Conservation (phyloP, 352 stramenopile species). For the Phytophthora sansomeana region DNA sequence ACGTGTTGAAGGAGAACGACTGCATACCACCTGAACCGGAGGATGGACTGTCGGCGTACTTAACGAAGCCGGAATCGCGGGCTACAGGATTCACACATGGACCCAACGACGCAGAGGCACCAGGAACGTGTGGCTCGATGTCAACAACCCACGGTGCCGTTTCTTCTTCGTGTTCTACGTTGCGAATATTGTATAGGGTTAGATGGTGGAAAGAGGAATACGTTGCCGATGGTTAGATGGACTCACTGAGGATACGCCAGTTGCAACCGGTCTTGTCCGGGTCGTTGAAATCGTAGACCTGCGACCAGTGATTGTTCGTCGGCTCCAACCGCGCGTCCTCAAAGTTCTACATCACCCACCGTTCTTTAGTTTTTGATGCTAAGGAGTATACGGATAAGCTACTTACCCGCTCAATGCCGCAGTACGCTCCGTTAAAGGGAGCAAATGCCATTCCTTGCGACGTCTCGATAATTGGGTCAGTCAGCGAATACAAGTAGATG, state of each 20-base stretch:
- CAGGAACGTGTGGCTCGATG: constrained; percentile 50
- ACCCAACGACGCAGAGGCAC: constrained; percentile 43
- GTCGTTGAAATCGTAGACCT: constrained; percentile 95
- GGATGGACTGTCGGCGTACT: constrained; percentile 53
- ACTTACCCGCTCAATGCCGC: constrained; percentile 60
- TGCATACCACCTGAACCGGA: constrained; percentile 45
- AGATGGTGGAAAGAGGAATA: constrained; percentile 8
- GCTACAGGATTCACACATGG: constrained; percentile 72
- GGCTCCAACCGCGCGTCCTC: constrained; percentile 72
- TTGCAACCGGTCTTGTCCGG: constrained; percentile 79
- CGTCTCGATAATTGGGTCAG: constrained; percentile 94
- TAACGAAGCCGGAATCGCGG: constrained; percentile 60
- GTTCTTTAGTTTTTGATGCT: not conserved
- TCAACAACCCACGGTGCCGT: constrained; percentile 55
- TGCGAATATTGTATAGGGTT: not conserved
- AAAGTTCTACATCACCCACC: constrained; percentile 60
- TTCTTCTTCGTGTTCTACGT: constrained; percentile 56
- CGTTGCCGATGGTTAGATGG: not conserved
- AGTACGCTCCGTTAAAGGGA: constrained; percentile 91
- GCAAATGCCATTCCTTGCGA: constrained; percentile 87
- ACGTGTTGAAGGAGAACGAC: constrained; percentile 76
- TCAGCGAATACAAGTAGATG: constrained; percentile 91
- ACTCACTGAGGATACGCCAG: constrained; percentile 71
- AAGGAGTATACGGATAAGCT: not conserved
- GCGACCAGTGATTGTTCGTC: constrained; percentile 91